These are phyloP conservation scores for Auricularia sp. DNA, from an alignment of 768 basidiomycete species.

Conservation along the genomic window DNA sequence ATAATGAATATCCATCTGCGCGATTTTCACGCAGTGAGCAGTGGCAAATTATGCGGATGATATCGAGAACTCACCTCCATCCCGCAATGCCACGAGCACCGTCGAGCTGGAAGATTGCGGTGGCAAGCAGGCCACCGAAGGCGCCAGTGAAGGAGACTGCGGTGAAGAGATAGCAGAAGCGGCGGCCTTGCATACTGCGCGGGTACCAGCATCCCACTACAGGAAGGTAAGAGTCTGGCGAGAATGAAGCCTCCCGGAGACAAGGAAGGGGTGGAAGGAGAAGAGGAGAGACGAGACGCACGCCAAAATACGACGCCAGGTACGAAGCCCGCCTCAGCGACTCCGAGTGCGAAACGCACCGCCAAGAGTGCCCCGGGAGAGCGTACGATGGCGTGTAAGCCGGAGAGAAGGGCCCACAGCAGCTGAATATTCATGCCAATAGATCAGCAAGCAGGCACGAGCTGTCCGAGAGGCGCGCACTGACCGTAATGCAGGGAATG, in stretches of 20 bases:
- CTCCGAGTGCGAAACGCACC: constrained; percentile 29
- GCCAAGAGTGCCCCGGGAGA: constrained; percentile 12
- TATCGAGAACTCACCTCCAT: constrained; percentile 2
- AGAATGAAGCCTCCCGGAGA: too few species aligned
- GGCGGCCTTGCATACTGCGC: constrained; percentile 9
- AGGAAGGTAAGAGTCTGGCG: too few species aligned
- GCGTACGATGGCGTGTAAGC: constrained; percentile 16
- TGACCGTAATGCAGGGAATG: constrained; percentile 4
- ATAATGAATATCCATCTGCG: constrained; percentile 16
- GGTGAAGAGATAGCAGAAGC: constrained; percentile 15
- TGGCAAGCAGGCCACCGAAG: constrained; percentile 26
- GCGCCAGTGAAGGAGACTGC: constrained; percentile 26
- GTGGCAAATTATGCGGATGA: too few species aligned
- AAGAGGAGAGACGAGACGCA: background rate
- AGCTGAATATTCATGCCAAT: constrained; percentile 9
- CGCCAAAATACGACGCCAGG: background rate
- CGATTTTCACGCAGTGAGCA: constrained; percentile 2
- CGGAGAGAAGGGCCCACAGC: constrained; percentile 22
- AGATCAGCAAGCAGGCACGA: background rate
- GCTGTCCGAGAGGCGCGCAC: background rate
- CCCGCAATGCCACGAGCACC: constrained; percentile 10
- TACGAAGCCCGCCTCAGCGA: constrained; percentile 26
- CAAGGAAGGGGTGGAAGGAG: background rate
- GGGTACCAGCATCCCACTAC: constrained; percentile 19
- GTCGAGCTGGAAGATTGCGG: constrained; percentile 22